Base-by-base conservation (phyloP, 2,329 filamentous ascomycete genomes). In the Aspergillaceae sp. region DNA sequence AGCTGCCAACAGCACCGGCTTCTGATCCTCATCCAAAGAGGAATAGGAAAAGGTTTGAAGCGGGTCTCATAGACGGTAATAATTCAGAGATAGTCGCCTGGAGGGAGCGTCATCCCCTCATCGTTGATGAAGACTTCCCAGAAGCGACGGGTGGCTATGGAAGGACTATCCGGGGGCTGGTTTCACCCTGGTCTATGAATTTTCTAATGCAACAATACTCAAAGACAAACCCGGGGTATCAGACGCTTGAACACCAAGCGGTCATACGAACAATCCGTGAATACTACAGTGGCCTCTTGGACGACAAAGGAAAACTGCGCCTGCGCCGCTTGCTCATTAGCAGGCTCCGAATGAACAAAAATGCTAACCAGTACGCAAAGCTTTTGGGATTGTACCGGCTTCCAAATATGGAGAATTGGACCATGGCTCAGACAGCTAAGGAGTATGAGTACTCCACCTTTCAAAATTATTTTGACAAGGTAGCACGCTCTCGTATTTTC, bases 101-200 rank as follows among this genome's bases (percentile, higher is more conserved):
- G 49, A 28, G 43, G 10, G 7, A 46, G 27, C 40, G 44, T 5
- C 44, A 46, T 28, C 42, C 48, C 27, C 33, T 34, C 9, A 8
- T 48, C 34, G 5, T 48, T 29, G 46, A 51, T 30, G 38, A 40
- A 29, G 46, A 48, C 33, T 51, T 40, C 42, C 46, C 41, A 3
- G 44, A 51, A 42, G 43, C 46, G 5, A 48, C 48, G 7, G 48
- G 38, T 2, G 46, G 48, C 8, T 51, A 51, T 40, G 46, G 46
- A 40, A 30, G 27, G 19, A 48, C 48, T 5, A 43, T 4, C 11
- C 19, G 41, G 11, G 43, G 43, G 7, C 46, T 51, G 8, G 4
- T 43, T n/a, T 40, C 46, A 2, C 28, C 7, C 9, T 11, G 7
- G 19, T 26, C 27, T 19, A 43, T 49, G 27, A 10, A 26, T 2